Conservation (phyloP, 768 basidiomycete genomes). For the Tylopilus sp. region DNA sequence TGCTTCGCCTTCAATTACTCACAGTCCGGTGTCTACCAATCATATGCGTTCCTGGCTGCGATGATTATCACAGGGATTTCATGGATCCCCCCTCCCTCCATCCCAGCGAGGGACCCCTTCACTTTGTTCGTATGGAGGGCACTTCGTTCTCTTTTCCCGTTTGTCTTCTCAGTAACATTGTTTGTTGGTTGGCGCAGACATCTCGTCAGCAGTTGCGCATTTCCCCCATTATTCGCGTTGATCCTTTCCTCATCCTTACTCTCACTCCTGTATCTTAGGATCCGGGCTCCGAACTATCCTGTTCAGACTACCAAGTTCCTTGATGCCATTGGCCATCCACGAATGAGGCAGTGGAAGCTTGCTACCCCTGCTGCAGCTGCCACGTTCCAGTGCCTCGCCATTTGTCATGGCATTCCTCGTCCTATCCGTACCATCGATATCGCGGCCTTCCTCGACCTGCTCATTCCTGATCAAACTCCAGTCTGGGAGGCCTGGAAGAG, state of each 20-base stretch:
- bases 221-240: no score
- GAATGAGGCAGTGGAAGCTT: neutral
- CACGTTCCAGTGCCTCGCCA: neutral
- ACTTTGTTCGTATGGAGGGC: no score
- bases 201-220: no score
- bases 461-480: neutral
- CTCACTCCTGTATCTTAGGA: neutral
- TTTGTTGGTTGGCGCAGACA: no score
- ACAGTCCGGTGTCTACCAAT: no score
- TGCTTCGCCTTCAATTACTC: no score
- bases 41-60: no score
- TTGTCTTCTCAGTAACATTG: no score
- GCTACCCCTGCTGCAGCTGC: neutral
- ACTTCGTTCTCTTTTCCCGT: no score
- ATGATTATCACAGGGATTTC: no score
- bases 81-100: no score
- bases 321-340: neutral
- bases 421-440: neutral
- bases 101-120: no score
- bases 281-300: neutral
- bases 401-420: neutral
- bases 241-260: neutral
- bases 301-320: neutral
- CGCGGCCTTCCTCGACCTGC: neutral
- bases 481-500: neutral